Evolutionary conservation across 2,329 filamentous ascomycete species (phyloP), one percentile per base, ranked within the genome.

Genomic region (Teratosphaeria destructans): DNA sequence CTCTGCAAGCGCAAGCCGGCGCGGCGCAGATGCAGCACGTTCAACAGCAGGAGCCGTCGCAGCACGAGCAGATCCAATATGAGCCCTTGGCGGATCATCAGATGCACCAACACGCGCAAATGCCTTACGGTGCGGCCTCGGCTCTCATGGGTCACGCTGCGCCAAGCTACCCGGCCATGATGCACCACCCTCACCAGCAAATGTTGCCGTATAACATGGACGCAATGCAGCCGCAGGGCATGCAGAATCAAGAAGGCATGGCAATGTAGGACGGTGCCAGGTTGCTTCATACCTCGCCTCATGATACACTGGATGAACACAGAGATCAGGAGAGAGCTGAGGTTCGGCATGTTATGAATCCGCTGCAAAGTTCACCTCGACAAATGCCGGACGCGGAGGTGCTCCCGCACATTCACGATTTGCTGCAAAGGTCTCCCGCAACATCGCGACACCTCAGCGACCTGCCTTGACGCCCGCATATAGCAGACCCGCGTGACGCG

Each of bases 191-290:
- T 16, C 65, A 64, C 57, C 47, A 54, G 37, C 59, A 65, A 37
- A 65, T 69, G 65, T 55, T 67, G 62, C 68, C 67, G 12, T 69
- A 69, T 53, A 62, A 63, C 29, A 64, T 69, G 57, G 63, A 64
- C 52, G 62, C 60, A 23, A 29, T 32, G 23, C 37, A 52, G 19
- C 57, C 27, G 52, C 47, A 53, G 52, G 56, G 56, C n/a, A 57
- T 57, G 47, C 37, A 49, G 35, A 47, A 59, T 52, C 55, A 57
- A 23, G 57, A 54, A 32, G 52, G 34, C 12, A 55, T 60, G 34
- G 49, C 54, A 5, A 54, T 58, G 56, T 60, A 39, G 55, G 23
- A 39, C 23, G 34, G 26, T n/a, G 11, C 43, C 43, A 49, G 43
- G n/a, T 6, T n/a, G 5, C 43, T 49, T 49, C 43, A 49, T n/a